Evolutionary conservation across 345 rosid genomes (phyloP), one percentile per base, ranked within the genome.

Genomic region (Orychophragmus violaceus): DNA sequence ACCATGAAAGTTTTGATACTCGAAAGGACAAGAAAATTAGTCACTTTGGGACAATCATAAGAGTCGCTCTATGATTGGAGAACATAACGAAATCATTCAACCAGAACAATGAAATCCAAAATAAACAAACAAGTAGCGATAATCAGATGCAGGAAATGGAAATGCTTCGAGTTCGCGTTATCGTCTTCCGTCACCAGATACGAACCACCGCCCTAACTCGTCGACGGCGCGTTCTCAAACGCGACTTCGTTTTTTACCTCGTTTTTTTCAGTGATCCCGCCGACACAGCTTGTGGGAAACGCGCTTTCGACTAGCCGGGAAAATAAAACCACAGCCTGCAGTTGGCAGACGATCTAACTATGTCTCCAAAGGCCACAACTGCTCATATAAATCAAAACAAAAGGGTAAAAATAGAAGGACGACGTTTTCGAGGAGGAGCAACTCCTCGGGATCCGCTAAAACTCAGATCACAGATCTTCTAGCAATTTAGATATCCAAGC

Each of bases 381-480:
- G 30, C 35, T 60, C 22, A 5, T 12, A 14, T 13, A 30, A 5
- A 6, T 1, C n/a, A n/a, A n/a, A n/a, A 25, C 33, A 12, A 27
- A 45, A 18, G 33, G 33, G 42, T 59, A 1, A 27, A 59, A 50
- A 37, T 1, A 18, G 2, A 55, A 48, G 64, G 64, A 57, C 70
- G 52, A 48, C 76, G 76, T 72, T 39, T 72, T 6, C 22, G 45
- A 57, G 45, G 59, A 57, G 22, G 6, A 27, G n/a, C 39, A 50
- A 45, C 56, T 56, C 64, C 19, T 54, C 50, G 75, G 69, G 70
- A 72, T 63, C 58, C 52, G 58, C 5, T 10, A 52, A 51, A 42
- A 58, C 62, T 50, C 62, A 58, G 49, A 73, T 66, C 77, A 73
- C 72, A 59, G 77, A 72, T 65, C 71, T 49, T 17, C 56, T 50